Evolutionary conservation across 2,329 filamentous ascomycete genomes (phyloP), one percentile per base, ranked within the genome.

Genomic region (Meredithiella fracta): DNA sequence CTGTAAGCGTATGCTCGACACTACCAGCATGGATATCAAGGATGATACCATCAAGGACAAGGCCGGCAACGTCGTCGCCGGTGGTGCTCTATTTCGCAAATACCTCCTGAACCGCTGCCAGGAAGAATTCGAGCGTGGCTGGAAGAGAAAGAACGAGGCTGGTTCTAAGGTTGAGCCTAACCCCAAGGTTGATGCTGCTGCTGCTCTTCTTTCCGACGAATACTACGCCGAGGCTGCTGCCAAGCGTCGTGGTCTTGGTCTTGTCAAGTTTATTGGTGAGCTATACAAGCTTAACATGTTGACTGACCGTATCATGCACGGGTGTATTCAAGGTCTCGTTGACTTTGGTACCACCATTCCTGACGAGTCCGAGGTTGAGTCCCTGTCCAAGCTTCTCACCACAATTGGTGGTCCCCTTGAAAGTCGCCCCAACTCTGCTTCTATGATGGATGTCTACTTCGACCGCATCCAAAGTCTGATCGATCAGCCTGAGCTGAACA

Each of bases 261-360:
- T 98, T 22, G 91, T 98, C 61, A 91, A 96, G 71, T 98, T 98
- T 73, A 98, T 98, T 66, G 92, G 92, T 74, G 92, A 98, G 72
- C 80, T 98, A 49, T 98, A 94, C 80, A 98, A 97, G 77, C 82
- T 98, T 59, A 83, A 85, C 67, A 98, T 98, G 92, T 79, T 98
- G 69, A 98, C 92, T 60, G 87, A 96, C 69, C 86, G 91, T 68
- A 98, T 98, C 72, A 98, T 98, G 92, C 91, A 98, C 74, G 88
- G 96, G 71, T 98, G 92, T 78, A 89, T 98, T 26, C 84, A 89
- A 73, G 95, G 94, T 71, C 79, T 98, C 61, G 86, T 98, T 62
- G 91, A 98, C 71, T 97, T 94, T 70, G 85, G 91, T 65, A 89
- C 87, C 60, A 74, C 88, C 59, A 25, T 31, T 29, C 92, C 92